Conservation (phyloP, 1,139 yeast genomes). For the Geotrichum candidum region DNA sequence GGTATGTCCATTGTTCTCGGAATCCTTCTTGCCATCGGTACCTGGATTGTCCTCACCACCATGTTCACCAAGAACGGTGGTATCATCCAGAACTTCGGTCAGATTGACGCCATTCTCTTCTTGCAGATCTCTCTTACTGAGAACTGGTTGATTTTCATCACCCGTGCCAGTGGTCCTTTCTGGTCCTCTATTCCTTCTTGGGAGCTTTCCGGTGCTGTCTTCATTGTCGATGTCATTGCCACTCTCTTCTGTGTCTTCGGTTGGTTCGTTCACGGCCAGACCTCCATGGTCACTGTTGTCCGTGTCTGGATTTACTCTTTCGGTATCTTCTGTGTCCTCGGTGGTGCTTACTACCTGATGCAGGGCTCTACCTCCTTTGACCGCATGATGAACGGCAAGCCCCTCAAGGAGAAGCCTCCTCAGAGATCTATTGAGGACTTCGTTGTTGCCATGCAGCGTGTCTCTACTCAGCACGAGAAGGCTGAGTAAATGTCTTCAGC, state of each 20-base stretch:
- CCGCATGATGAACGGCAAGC: slow-evolving; percentile 89
- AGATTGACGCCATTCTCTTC: slow-evolving; percentile 62
- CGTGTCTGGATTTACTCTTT: slow-evolving; percentile 65
- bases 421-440: slow-evolving; percentile 87
- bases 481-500: slow-evolving; percentile 26
- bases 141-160: slow-evolving; percentile 73
- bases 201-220: slow-evolving; percentile 69
- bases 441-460: slow-evolving; percentile 96
- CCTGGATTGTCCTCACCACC: slow-evolving; percentile 69
- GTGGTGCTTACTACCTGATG: slow-evolving; percentile 66
- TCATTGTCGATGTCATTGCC: slow-evolving; percentile 61
- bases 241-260: slow-evolving; percentile 67
- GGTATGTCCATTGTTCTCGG: slow-evolving; percentile 69
- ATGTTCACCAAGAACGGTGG: slow-evolving; percentile 58
- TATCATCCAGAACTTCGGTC: slow-evolving; percentile 68
- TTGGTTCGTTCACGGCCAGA: slow-evolving; percentile 60
- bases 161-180: slow-evolving; percentile 75
- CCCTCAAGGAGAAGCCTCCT: slow-evolving; percentile 59
- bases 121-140: slow-evolving; percentile 69
- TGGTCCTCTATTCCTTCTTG: slow-evolving; percentile 68
- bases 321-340: slow-evolving; percentile 66
- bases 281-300: slow-evolving; percentile 61
- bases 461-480: slow-evolving; percentile 93
- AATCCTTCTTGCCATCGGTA: slow-evolving; percentile 58
- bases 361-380: slow-evolving; percentile 82